These are phyloP conservation scores for Castanopsis chinensis DNA, from an alignment of 306 rosid species.

Conservation along the genomic window DNA sequence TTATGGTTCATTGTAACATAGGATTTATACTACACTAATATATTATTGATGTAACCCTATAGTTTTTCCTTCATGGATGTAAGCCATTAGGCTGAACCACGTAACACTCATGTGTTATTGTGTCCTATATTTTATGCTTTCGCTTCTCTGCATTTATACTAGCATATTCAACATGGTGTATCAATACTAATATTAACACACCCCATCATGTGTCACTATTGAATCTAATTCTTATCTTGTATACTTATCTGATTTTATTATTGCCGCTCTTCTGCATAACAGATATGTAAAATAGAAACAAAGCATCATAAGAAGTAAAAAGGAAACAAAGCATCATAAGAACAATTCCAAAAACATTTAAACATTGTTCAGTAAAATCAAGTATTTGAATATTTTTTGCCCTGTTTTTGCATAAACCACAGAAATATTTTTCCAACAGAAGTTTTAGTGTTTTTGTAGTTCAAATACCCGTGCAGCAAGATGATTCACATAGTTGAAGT, in stretches of 20 bases:
- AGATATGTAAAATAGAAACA: slow-evolving; percentile 13
- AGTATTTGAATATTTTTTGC: not conserved
- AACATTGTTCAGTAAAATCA: not conserved
- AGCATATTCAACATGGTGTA: too few species aligned
- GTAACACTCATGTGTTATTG: too few species aligned
- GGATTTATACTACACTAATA: too few species aligned
- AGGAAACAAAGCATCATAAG: slow-evolving; percentile 1
- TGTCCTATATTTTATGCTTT: too few species aligned
- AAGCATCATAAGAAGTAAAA: not conserved
- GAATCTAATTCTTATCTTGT: slow-evolving; percentile 81
- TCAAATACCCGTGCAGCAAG: not conserved
- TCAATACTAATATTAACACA: too few species aligned
- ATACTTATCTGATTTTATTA: slow-evolving; percentile 85
- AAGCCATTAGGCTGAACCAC: too few species aligned
- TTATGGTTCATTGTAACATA: too few species aligned
- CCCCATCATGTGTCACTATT: slow-evolving; percentile 83
- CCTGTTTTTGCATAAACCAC: not conserved
- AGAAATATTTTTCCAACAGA: not conserved
- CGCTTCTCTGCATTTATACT: too few species aligned
- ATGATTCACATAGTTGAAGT: not conserved
- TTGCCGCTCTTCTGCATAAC: slow-evolving; percentile 63
- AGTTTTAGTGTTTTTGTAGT: not conserved
- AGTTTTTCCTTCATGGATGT: fast-evolving
- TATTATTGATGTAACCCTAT: too few species aligned
- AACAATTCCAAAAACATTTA: not conserved